phyloP scores from a whole-genome alignment of 768 basidiomycete species.

The Podaxis sp. region DNA sequence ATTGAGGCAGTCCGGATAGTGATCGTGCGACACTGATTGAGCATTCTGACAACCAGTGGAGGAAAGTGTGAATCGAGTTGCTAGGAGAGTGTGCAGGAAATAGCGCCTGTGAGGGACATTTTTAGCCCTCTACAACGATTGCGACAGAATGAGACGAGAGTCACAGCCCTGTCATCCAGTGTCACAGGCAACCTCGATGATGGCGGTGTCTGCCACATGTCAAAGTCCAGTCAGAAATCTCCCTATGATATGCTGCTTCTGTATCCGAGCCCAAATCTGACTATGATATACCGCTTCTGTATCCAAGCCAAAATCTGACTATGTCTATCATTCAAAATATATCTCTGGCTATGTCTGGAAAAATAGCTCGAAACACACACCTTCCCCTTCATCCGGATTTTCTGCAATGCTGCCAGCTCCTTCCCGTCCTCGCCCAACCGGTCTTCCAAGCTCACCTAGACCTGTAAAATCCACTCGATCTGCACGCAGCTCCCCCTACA shows the following conservation, averaged over 20 bases:
- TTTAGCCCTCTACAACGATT: conserved; percentile 2
- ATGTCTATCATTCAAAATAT: background rate
- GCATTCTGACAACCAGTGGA: background rate
- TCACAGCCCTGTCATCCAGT: background rate
- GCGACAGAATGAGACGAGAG: conserved; percentile 10
- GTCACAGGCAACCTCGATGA: background rate
- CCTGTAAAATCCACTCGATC: background rate
- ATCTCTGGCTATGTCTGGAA: background rate
- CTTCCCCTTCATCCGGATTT: background rate
- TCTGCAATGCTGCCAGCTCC: background rate
- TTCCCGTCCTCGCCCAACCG: background rate
- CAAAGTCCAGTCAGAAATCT: background rate
- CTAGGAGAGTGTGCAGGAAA: background rate
- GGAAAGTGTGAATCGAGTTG: background rate
- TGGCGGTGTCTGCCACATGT: background rate
- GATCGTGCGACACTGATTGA: background rate
- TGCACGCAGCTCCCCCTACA: background rate
- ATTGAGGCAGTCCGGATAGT: background rate
- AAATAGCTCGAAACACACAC: background rate
- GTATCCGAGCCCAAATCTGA: background rate
- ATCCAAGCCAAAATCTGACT: background rate
- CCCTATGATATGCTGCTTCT: background rate
- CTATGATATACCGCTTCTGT: background rate
- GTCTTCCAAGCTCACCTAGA: conserved; percentile 3
- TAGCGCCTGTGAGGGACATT: background rate